Base-by-base conservation (phyloP, 192 early-diverging fungal species). In the Spizellomyces sp. region DNA sequence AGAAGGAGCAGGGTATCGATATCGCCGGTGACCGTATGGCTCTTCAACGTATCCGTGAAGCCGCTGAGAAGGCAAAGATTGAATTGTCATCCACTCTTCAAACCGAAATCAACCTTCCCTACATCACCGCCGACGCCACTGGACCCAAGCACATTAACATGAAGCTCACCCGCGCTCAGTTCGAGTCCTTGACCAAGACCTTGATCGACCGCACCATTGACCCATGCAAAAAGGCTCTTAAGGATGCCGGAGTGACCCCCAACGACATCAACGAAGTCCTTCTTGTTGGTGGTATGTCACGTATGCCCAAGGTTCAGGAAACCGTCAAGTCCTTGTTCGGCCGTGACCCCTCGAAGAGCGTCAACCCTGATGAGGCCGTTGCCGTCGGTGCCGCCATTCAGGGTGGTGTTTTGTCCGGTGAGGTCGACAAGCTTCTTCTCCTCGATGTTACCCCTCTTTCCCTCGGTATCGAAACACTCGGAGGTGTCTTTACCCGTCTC, bases 341-440 rank as follows among this genome's bases (percentile, higher is more conserved):
- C 62, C 87, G 89, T 45, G 95, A 99, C 59, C 93, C 96, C 9
- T 88, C 90, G 80, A 97, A 98, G 86, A 84, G 85, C 60, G 95
- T 99, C 79, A 99, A 99, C 87, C 96, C 96, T 19, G 96, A 99
- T 74, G 96, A 99, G 78, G 96, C 96, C 67, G 96, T 98, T 36
- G 95, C 96, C 58, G 94, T 98, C 75, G 95, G 96, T 76, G 96
- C 96, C 54, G 95, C 96, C 66, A 92, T 99, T 75, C 96, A 99
- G 81, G 96, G 96, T 75, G 96, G 96, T 85, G 95, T 99, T 43
- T 81, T 99, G 47, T 93, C 94, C 67, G 96, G 96, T 69, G 92
- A 94, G 54, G 96, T 98, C 65, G 95, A 94, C 43, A 95, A 96
- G 74, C 94, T 99, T 45, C 85, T 99, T 14, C 85, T 99, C 58